Percentiles rank a stretch among this genome's conserved stretches.
Conservation (phyloP, 352 stramenopile genomes). For the Globisporangium paroecandrum region DNA sequence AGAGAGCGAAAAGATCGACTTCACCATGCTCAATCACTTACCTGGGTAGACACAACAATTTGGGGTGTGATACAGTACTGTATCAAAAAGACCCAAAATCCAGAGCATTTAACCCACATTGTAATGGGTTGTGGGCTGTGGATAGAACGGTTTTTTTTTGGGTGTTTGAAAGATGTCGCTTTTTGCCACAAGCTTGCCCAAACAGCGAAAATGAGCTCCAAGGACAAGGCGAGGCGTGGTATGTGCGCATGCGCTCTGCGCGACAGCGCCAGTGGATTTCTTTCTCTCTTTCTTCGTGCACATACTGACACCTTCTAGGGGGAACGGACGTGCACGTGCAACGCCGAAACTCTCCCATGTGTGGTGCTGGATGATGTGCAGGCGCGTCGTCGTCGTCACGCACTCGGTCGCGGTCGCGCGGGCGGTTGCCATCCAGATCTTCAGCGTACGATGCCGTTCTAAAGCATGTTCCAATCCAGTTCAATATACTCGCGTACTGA, state of each 20-base stretch:
- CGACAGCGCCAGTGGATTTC: background rate
- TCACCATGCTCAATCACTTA: conserved; percentile 4
- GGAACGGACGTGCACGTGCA: conserved; percentile 1
- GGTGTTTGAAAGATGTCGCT: background rate
- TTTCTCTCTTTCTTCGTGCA: background rate
- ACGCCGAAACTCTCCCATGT: conserved; percentile 15
- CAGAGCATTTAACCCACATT: background rate
- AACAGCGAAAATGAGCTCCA: conserved; percentile 5
- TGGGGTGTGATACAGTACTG: background rate
- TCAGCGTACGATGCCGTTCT: background rate
- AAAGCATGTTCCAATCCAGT: background rate
- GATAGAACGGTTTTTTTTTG: background rate
- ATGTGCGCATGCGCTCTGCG: conserved; percentile 6
- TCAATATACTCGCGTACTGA: background rate
- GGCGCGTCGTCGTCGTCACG: conserved; percentile 23
- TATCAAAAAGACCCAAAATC: background rate
- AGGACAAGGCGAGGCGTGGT: conserved; percentile 5
- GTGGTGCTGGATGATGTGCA: conserved; percentile 21
- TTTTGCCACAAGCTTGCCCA: background rate
- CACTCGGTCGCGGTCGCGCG: conserved; percentile 24
- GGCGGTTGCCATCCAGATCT: conserved; percentile 24
- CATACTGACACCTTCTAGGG: conserved; percentile 18
- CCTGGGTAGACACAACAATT: conserved; percentile 1
- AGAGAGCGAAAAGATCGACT: conserved; percentile 17
- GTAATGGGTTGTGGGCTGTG: no score